Evolutionary conservation across 345 rosid species (phyloP).

Genomic region (Eucalyptus cloeziana): DNA sequence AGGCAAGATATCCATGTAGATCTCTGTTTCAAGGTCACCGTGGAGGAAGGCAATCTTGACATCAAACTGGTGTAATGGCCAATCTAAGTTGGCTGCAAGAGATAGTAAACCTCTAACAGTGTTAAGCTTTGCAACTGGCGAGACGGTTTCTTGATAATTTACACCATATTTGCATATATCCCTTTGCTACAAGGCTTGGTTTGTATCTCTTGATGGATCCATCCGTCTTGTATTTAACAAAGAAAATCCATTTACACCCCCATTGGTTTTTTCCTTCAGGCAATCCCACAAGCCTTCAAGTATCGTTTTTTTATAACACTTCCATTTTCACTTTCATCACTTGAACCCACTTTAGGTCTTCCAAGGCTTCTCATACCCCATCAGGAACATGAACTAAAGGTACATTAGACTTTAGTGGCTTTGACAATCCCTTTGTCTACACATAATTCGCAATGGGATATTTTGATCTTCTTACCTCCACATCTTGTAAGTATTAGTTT

Average conservation of each 20-base stretch:
- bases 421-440: not conserved
- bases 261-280: not conserved
- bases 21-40: not conserved
- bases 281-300: not conserved
- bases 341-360: not conserved
- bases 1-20: not conserved
- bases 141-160: not conserved
- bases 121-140: not conserved
- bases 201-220: not conserved
- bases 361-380: not conserved
- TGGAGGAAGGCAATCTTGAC: not conserved
- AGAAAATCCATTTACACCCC: not conserved
- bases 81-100: not conserved
- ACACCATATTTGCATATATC: not conserved
- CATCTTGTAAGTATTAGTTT: no score
- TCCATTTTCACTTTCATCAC: not conserved
- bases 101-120: no score
- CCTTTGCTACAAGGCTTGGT: not conserved
- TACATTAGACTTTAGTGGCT: not conserved
- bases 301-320: not conserved
- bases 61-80: not conserved
- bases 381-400: not conserved
- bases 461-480: not conserved
- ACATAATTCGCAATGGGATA: not conserved
- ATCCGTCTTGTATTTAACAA: not conserved